Evolutionary conservation across 495 filamentous ascomycete genomes (phyloP).

Genomic region (Neurospora sublineolata): DNA sequence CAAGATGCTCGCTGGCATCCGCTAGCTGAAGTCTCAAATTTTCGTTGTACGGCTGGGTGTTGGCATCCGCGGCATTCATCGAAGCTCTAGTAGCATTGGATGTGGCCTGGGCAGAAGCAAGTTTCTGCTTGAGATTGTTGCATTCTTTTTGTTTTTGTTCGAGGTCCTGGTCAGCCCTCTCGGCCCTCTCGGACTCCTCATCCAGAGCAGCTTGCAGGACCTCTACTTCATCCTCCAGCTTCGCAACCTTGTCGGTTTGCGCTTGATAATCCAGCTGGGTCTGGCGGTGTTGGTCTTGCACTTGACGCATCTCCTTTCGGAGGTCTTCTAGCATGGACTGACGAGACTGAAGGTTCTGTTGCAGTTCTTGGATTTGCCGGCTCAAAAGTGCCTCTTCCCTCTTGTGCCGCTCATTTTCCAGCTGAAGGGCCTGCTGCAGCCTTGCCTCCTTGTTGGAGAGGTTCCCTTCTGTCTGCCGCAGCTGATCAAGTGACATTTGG

Average conservation of each 20-base stretch:
- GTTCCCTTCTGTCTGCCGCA: constrained; percentile 58
- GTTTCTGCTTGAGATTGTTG: constrained; percentile 38
- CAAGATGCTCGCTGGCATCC: constrained; percentile 22
- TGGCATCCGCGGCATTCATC: constrained; percentile 12
- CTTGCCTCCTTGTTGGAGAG: constrained; percentile 53
- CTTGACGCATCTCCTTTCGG: constrained; percentile 39
- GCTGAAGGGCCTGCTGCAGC: constrained; percentile 42
- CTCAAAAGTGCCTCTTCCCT: constrained; percentile 27
- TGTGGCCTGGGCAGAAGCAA: constrained; percentile 20
- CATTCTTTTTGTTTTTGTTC: constrained; percentile 36
- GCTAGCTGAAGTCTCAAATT: constrained; percentile 22
- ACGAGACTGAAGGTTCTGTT: constrained; percentile 31
- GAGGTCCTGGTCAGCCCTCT: constrained; percentile 52
- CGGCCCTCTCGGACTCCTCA: constrained; percentile 64
- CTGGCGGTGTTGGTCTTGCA: constrained; percentile 57
- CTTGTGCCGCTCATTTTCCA: constrained; percentile 32
- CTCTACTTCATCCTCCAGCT: constrained; percentile 71
- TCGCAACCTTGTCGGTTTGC: constrained; percentile 56
- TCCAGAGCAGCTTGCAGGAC: constrained; percentile 63
- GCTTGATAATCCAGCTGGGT: constrained; percentile 51
- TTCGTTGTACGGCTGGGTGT: constrained; percentile 18
- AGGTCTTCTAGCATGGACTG: constrained; percentile 32
- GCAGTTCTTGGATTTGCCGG: constrained; percentile 36
- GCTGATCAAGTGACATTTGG: constrained; percentile 57
- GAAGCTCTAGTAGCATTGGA: constrained; percentile 13